Evolutionary conservation across 1,139 yeast species (phyloP).

Genomic region (Diutina sp.): DNA sequence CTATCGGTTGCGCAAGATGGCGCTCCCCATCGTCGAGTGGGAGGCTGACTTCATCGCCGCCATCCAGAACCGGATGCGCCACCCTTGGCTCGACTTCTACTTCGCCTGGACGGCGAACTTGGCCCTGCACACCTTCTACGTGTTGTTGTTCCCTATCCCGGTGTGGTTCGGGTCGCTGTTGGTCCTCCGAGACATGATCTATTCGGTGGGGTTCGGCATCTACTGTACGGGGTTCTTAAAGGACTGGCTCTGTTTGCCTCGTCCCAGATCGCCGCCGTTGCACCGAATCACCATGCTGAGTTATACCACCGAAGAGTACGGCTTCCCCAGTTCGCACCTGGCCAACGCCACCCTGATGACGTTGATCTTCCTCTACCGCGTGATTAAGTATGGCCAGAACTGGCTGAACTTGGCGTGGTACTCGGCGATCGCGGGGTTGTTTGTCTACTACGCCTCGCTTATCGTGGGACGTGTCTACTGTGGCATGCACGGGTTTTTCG

Average conservation of each 20-base stretch:
- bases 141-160: conserved; percentile 74
- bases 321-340: conserved; percentile 87
- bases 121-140: conserved; percentile 91
- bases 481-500: conserved; percentile 95
- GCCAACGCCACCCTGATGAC: conserved; percentile 86
- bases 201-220: conserved; percentile 76
- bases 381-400: conserved; percentile 8
- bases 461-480: conserved; percentile 80
- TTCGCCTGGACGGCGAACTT: conserved; percentile 85
- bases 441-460: conserved; percentile 50
- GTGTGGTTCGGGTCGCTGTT: conserved; percentile 67
- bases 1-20: conserved; percentile 38
- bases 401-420: conserved; percentile 4
- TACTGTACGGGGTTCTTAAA: conserved; percentile 67
- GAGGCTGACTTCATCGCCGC: conserved; percentile 55
- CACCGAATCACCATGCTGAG: conserved; percentile 82
- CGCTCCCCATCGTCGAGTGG: conserved; percentile 47
- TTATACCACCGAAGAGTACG: conserved; percentile 85
- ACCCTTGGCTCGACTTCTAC: conserved; percentile 50
- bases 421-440: conserved; percentile 9
- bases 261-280: conserved; percentile 88
- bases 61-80: conserved; percentile 42
- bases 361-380: conserved; percentile 26
- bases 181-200: conserved; percentile 57
- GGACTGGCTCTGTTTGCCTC: conserved; percentile 79